Conservation (phyloP, 2,329 filamentous ascomycete species). For the Calonectria pteridis region DNA sequence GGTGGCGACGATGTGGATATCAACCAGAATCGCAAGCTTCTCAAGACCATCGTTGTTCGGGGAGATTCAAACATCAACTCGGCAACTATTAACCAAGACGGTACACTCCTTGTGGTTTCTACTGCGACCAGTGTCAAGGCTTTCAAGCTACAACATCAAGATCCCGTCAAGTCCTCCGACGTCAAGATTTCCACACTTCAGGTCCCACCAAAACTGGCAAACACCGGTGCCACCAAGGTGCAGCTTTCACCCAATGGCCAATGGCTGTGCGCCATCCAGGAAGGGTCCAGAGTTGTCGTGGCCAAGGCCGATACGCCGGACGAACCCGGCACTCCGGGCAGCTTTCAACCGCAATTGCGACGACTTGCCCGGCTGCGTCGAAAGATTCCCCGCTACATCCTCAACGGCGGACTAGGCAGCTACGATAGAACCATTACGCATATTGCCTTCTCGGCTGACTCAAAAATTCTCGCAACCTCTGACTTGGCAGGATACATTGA, state of each 20-base stretch:
- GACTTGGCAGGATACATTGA: conserved; percentile 90
- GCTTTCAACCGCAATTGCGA: conserved; percentile 52
- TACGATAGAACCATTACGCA: conserved; percentile 85
- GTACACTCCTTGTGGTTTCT: conserved; percentile 80
- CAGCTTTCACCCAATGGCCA: conserved; percentile 77
- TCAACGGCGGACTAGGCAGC: conserved; percentile 75
- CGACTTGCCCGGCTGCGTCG: conserved; percentile 67
- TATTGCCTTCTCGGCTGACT: conserved; percentile 83
- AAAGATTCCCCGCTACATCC: conserved; percentile 65
- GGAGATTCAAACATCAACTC: conserved; percentile 88
- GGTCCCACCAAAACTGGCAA: conserved; percentile 68
- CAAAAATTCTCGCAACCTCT: conserved; percentile 80
- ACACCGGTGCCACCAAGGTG: conserved; percentile 76
- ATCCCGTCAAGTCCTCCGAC: conserved; percentile 64
- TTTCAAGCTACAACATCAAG: conserved; percentile 74
- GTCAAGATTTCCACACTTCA: conserved; percentile 79
- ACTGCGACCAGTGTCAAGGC: conserved; percentile 82
- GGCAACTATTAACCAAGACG: conserved; percentile 77
- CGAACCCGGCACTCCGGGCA: conserved; percentile 33
- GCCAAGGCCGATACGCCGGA: conserved; percentile 44
- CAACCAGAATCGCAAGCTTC: conserved; percentile 71
- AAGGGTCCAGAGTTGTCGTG: conserved; percentile 70
- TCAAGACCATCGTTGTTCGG: conserved; percentile 76
- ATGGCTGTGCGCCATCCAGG: conserved; percentile 76
- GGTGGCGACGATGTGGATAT: conserved; percentile 55